These are phyloP conservation scores for Pseudomassariella vexata DNA, from an alignment of 2,329 filamentous ascomycete genomes.

Conservation along the genomic window DNA sequence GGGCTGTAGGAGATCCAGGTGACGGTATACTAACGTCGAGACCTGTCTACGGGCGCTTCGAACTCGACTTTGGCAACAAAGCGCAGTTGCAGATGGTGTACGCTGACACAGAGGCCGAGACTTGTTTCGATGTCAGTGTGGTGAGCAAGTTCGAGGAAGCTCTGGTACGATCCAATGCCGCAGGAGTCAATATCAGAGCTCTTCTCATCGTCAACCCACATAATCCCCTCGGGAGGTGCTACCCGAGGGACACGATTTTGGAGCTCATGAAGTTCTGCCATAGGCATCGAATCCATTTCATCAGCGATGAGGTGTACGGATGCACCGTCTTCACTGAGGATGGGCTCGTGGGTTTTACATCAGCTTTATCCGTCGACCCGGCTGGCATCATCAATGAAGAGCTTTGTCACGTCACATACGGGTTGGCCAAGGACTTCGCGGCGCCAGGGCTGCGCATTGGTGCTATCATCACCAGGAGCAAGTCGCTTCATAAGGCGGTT, in stretches of 20 bases:
- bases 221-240: constrained; percentile 24
- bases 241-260: constrained; percentile 34
- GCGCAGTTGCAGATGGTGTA: constrained; percentile 28
- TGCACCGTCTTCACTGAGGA: constrained; percentile 38
- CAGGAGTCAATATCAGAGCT: constrained; percentile 26
- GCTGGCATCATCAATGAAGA: constrained; percentile 36
- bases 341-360: constrained; percentile 35
- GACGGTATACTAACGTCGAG: constrained; percentile 17
- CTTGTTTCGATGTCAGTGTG: constrained; percentile 30
- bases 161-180: constrained; percentile 19
- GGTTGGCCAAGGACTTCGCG: constrained; percentile 47
- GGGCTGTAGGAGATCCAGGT: constrained; percentile 15
- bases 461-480: constrained; percentile 41
- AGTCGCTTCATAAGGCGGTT: constrained; percentile 30
- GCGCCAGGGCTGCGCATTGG: constrained; percentile 50
- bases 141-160: constrained; percentile 31
- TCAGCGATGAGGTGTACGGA: constrained; percentile 55
- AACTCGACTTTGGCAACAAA: constrained; percentile 28
- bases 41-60: constrained; percentile 30
- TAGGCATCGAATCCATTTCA: constrained; percentile 42
- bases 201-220: background rate
- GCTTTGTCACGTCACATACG: constrained; percentile 39
- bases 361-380: constrained; percentile 39
- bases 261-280: constrained; percentile 43
- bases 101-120: constrained; percentile 27